phyloP scores from a whole-genome alignment of 1,284 basidiomycete genomes.

The Hemileia vastatrix region DNA sequence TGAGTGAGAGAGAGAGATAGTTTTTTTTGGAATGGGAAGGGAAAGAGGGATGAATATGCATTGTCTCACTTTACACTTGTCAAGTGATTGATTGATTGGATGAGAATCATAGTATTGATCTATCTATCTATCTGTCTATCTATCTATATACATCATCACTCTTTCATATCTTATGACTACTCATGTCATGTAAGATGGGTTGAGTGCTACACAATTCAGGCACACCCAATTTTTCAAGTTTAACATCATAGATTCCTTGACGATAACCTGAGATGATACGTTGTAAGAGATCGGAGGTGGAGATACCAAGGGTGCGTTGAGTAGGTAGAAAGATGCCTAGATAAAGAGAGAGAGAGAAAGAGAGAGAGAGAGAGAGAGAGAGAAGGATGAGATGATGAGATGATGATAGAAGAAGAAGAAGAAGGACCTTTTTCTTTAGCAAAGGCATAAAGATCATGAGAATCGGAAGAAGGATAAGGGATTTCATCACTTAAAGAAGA shows the following conservation, averaged over 20 bases:
- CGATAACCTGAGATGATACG: slow-evolving; percentile 56
- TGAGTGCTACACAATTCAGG: slow-evolving; percentile 20
- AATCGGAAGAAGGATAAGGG: slow-evolving; percentile 14
- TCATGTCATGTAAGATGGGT: too few species aligned
- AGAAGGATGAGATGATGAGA: neutral
- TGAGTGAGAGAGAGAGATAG: neutral
- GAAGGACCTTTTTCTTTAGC: slow-evolving; percentile 13
- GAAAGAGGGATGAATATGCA: too few species aligned
- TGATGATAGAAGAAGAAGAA: neutral
- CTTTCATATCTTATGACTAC: too few species aligned
- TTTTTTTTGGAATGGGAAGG: too few species aligned
- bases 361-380: neutral
- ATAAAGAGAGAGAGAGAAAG: neutral
- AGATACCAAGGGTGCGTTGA: slow-evolving; percentile 83
- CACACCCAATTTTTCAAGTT: slow-evolving; percentile 20
- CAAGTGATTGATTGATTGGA: too few species aligned
- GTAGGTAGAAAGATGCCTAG: slow-evolving; percentile 90
- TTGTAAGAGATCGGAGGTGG: slow-evolving; percentile 83
- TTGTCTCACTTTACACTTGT: too few species aligned
- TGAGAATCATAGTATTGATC: too few species aligned
- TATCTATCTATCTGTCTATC: too few species aligned
- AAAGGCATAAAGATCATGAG: slow-evolving; percentile 20
- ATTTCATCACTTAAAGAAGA: slow-evolving; percentile 8
- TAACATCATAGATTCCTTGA: slow-evolving; percentile 20
- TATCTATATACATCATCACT: too few species aligned